Conservation (phyloP, 2,329 filamentous ascomycete species). For the Xylariaceae sp. region DNA sequence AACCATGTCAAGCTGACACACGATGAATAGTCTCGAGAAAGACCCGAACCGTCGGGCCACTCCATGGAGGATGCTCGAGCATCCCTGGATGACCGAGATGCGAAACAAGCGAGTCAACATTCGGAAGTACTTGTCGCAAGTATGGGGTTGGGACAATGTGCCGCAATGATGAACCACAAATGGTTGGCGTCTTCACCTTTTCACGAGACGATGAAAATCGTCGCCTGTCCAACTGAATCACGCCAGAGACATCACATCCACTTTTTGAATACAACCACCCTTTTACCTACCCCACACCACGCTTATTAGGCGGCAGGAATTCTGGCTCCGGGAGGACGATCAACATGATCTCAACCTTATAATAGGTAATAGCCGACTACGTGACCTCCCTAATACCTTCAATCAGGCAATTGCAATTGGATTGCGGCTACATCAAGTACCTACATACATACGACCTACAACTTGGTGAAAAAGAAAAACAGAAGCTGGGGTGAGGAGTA, state of each 20-base stretch:
- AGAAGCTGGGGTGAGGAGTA: too few species aligned
- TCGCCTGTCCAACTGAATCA: not conserved
- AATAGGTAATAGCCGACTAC: not conserved
- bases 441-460: conserved; percentile 10
- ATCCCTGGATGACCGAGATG: conserved; percentile 99
- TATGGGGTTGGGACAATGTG: conserved; percentile 89
- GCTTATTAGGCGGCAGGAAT: not conserved
- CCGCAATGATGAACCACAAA: conserved; percentile 17
- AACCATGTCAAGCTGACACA: conserved; percentile 6
- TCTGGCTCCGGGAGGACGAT: not conserved
- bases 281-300: not conserved
- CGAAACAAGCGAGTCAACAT: conserved; percentile 94
- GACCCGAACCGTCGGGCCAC: conserved; percentile 80
- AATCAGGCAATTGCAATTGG: conserved; percentile 4
- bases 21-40: conserved; percentile 73
- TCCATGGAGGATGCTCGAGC: conserved; percentile 97
- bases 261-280: not conserved
- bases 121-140: conserved; percentile 85
- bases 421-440: not conserved
- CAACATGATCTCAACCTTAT: conserved; percentile 2
- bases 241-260: not conserved
- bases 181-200: not conserved
- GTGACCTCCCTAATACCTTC: not conserved
- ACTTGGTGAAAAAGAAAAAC: not conserved
- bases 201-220: not conserved